phyloP scores from a whole-genome alignment of 352 stramenopile species.

The Phytopythium aichiense region DNA sequence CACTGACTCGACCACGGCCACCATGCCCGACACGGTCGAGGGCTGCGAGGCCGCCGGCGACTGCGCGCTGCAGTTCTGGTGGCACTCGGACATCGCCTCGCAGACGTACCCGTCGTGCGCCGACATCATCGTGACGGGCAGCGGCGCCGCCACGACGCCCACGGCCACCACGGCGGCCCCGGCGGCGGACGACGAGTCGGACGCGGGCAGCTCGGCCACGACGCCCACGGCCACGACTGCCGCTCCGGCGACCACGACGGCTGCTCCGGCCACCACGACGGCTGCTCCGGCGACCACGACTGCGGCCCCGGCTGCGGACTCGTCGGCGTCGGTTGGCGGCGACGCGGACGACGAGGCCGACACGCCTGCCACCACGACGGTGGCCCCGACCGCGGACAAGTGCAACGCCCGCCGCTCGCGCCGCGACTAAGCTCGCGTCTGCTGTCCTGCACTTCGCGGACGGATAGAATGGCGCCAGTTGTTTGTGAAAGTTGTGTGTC shows the following conservation, averaged over 20 bases:
- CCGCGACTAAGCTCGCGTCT: slow-evolving; percentile 11
- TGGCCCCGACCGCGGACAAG: slow-evolving; percentile 1
- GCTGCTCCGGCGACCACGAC: slow-evolving; percentile 6
- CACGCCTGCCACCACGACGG: background rate
- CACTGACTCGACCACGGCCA: slow-evolving; percentile 20
- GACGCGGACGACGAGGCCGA: slow-evolving; percentile 10
- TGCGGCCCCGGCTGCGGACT: slow-evolving; percentile 7
- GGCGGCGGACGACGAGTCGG: background rate
- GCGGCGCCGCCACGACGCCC: slow-evolving; percentile 11
- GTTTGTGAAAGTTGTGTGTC: background rate
- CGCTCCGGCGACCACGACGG: background rate
- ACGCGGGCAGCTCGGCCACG: background rate
- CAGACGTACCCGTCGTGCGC: slow-evolving; percentile 36
- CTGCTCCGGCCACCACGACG: slow-evolving; percentile 5
- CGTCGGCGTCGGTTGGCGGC: slow-evolving; percentile 10
- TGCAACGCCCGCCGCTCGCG: slow-evolving; percentile 17
- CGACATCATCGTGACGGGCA: slow-evolving; percentile 29
- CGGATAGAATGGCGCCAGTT: slow-evolving; percentile 2
- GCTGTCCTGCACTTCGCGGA: background rate
- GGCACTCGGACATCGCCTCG: slow-evolving; percentile 30
- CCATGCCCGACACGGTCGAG: slow-evolving; percentile 30
- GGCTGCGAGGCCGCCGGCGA: slow-evolving; percentile 31
- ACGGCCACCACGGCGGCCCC: slow-evolving; percentile 8
- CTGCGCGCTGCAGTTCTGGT: slow-evolving; percentile 37
- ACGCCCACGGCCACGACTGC: slow-evolving; percentile 6